phyloP scores from a whole-genome alignment of 2,329 filamentous ascomycete genomes.

The Grosmannia huntii region DNA sequence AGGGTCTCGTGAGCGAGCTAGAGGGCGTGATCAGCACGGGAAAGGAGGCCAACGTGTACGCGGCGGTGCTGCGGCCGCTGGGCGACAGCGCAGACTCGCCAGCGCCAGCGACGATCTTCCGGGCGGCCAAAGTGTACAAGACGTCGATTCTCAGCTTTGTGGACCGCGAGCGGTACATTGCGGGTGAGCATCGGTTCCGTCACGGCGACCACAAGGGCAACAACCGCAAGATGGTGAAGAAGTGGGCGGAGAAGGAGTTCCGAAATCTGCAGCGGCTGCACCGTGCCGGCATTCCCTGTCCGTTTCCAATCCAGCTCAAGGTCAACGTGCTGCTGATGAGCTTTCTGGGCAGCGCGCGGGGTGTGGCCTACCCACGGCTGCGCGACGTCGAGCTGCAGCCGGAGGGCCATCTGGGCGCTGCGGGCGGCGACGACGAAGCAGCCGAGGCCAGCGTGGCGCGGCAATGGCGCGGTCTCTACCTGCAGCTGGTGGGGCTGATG shows the following conservation, averaged over 20 bases:
- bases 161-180: constrained; percentile 90
- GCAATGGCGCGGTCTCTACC: constrained; percentile 67
- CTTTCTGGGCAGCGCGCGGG: constrained; percentile 78
- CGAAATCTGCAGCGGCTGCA: constrained; percentile 80
- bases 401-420: constrained; percentile 37
- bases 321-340: constrained; percentile 94
- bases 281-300: constrained; percentile 74
- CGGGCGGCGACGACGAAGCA: constrained; percentile 26
- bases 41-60: constrained; percentile 97
- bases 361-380: constrained; percentile 76
- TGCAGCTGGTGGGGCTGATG: constrained; percentile 80
- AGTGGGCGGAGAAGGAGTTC: constrained; percentile 99
- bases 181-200: constrained; percentile 85
- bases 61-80: constrained; percentile 55
- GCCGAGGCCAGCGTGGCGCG: constrained; percentile 17
- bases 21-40: constrained; percentile 93
- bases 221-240: constrained; percentile 92
- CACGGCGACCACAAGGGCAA: constrained; percentile 87
- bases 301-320: constrained; percentile 77
- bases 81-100: constrained; percentile 20
- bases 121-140: constrained; percentile 98
- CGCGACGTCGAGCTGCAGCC: constrained; percentile 64
- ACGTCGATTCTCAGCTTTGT: constrained; percentile 97
- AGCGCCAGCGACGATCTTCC: constrained; percentile 42
- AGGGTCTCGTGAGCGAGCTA: constrained; percentile 76